These are phyloP conservation scores for Andrographis paniculata DNA, from an alignment of 305 asterid species.

Conservation along the genomic window DNA sequence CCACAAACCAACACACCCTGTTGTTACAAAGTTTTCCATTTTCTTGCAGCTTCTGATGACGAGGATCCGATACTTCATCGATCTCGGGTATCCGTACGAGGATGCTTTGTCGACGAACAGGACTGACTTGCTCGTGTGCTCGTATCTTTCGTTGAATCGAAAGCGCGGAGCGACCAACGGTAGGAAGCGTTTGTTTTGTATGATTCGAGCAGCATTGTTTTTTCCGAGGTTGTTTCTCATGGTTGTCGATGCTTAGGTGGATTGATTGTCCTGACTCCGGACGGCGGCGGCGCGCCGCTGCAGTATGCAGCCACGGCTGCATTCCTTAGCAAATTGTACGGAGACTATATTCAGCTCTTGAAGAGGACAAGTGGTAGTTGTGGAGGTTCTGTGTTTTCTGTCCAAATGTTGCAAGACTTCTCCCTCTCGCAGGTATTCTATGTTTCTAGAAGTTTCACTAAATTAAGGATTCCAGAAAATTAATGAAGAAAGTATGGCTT, in stretches of 20 bases:
- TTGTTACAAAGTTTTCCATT: too few species aligned
- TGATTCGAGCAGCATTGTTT: too few species aligned
- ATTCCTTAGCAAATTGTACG: constrained; percentile 50
- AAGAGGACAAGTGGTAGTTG: neutral
- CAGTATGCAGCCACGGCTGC: constrained; percentile 52
- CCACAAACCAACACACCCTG: too few species aligned
- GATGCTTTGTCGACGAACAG: constrained; percentile 37
- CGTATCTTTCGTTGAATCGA: constrained; percentile 27
- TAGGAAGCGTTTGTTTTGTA: constrained; percentile 1
- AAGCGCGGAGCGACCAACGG: constrained; percentile 32
- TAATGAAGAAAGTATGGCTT: too few species aligned
- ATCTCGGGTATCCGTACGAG: constrained; percentile 64
- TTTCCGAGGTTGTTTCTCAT: too few species aligned
- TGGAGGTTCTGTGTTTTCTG: constrained; percentile 7
- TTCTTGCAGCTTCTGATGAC: constrained; percentile 34
- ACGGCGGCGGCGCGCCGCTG: constrained; percentile 29
- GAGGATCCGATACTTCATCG: constrained; percentile 40
- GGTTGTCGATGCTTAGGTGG: constrained; percentile 30
- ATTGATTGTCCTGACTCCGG: constrained; percentile 20
- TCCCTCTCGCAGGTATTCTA: constrained; percentile 40
- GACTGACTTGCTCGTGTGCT: constrained; percentile 43
- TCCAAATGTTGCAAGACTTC: constrained; percentile 27
- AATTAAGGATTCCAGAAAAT: neutral
- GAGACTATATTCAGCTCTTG: constrained; percentile 48
- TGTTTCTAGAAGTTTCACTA: neutral